A percentile compares a stretch with the other conserved stretches of the same genome.
These are phyloP conservation scores for Hippophae tibetana DNA, from an alignment of 306 rosid genomes.

Conservation along the genomic window DNA sequence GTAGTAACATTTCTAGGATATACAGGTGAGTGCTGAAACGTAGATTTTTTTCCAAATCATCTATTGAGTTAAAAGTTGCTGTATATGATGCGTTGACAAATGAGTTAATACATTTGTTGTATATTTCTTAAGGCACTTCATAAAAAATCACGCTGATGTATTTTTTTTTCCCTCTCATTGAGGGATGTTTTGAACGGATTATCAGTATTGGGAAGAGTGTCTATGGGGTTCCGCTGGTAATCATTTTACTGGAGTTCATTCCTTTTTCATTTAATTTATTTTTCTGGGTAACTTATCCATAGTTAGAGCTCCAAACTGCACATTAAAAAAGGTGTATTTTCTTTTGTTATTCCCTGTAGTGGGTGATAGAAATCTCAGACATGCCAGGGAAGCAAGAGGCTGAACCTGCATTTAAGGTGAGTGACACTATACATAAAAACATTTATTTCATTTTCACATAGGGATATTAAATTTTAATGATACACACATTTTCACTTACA, in stretches of 20 bases:
- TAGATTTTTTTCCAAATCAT: constrained; percentile 8
- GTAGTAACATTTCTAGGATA: constrained; percentile 75
- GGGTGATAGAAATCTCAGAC: constrained; percentile 97
- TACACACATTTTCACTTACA: too few relatives aligned
- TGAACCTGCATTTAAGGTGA: constrained; percentile 94
- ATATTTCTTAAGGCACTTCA: constrained; percentile 2
- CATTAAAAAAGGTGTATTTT: constrained; percentile 12
- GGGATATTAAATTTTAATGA: too few relatives aligned
- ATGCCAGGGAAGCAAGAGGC: constrained; percentile 82
- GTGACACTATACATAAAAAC: constrained; percentile 14
- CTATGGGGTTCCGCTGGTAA: constrained; percentile 87
- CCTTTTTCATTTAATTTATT: not conserved
- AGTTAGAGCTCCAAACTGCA: not conserved
- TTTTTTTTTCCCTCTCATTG: constrained; percentile 43
- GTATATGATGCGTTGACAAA: constrained; percentile 6
- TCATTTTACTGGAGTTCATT: constrained; percentile 22
- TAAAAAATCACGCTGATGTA: constrained; percentile 35
- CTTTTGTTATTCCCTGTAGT: constrained; percentile 35
- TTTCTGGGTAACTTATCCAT: not conserved
- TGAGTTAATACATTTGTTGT: constrained; percentile 1
- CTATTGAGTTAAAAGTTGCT: not conserved
- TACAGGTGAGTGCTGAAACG: constrained; percentile 71
- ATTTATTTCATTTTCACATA: not conserved
- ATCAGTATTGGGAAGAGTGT: constrained; percentile 90
- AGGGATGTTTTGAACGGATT: constrained; percentile 56